Percentiles rank a stretch among this genome's conserved stretches.
These are phyloP conservation scores for Marchantia paleacea DNA, from an alignment of 225 moss, liverwort and hornwort genomes.

Conservation along the genomic window DNA sequence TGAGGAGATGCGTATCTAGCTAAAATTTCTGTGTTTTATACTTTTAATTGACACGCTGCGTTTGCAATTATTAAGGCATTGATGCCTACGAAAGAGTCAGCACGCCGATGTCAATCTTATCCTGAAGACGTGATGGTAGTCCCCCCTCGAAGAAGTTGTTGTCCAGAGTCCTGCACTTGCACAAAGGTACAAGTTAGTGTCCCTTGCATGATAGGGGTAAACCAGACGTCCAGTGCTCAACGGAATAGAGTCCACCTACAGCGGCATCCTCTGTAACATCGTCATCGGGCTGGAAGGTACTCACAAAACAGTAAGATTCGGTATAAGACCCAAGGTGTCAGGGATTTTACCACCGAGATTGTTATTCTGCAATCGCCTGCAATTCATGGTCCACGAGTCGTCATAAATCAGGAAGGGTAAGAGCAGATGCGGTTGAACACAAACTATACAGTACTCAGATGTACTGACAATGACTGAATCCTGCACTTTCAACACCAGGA, in stretches of 20 bases:
- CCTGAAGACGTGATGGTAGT: not conserved
- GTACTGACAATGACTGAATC: too few relatives aligned
- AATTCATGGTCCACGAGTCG: not conserved
- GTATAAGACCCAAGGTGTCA: slow-evolving; percentile 1
- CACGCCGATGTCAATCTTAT: not conserved
- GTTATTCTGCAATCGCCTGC: slow-evolving; percentile 7
- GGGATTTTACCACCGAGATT: not conserved
- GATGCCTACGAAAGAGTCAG: slow-evolving; percentile 12
- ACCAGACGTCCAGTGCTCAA: too few relatives aligned
- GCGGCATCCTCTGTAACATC: not conserved
- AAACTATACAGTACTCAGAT: too few relatives aligned
- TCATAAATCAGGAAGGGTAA: not conserved
- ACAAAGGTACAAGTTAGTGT: not conserved
- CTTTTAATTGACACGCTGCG: not conserved
- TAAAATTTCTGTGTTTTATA: not conserved
- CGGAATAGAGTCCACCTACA: too few relatives aligned
- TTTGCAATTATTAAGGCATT: not conserved
- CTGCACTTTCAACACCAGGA: too few relatives aligned
- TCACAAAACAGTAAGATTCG: slow-evolving; percentile 1
- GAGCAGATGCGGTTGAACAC: not conserved
- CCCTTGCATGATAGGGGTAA: too few relatives aligned
- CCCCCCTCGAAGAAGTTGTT: slow-evolving; percentile 14
- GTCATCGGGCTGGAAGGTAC: not conserved
- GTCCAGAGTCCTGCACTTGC: slow-evolving; percentile 1
- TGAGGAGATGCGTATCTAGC: not conserved